A percentile compares a stretch with the other conserved stretches of the same genome.
phyloP scores from a whole-genome alignment of 176 grass and related monocot genomes.

The Carex pumila region DNA sequence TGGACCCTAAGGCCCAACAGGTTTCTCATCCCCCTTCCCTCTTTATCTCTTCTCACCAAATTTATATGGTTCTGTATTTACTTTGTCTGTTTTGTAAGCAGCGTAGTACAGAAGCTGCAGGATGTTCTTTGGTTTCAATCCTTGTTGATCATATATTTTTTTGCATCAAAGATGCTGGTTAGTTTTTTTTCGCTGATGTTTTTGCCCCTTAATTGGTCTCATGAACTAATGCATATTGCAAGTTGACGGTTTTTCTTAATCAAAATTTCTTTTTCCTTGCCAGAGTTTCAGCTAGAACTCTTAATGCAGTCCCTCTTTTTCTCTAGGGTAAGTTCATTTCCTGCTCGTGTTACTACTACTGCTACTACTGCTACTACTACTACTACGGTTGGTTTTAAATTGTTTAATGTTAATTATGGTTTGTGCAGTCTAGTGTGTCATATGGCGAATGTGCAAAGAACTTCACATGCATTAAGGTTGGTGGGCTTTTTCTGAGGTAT shows the following conservation, averaged over 20 bases:
- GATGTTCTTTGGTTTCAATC: conserved; percentile 94
- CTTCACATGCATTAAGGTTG: conserved; percentile 80
- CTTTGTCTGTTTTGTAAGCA: conserved; percentile 36
- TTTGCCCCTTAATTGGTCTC: background rate
- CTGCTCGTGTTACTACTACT: background rate
- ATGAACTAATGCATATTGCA: conserved; percentile 17
- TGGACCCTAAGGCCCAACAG: conserved; percentile 80
- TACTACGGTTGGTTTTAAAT: background rate
- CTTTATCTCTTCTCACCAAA: background rate
- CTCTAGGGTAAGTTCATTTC: conserved; percentile 59
- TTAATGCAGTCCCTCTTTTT: conserved; percentile 96
- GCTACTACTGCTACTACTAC: background rate
- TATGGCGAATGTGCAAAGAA: conserved; percentile 74
- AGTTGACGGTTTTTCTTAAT: conserved; percentile 17
- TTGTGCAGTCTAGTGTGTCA: conserved; percentile 74
- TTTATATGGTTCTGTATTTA: background rate
- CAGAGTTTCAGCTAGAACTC: conserved; percentile 99
- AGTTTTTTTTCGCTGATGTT: conserved; percentile 10
- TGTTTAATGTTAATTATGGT: conserved; percentile 6
- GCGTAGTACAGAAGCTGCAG: conserved; percentile 65
- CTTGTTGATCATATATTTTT: conserved; percentile 98
- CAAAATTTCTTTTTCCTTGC: conserved; percentile 20
- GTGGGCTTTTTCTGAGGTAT: conserved; percentile 93
- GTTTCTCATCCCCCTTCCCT: conserved; percentile 33
- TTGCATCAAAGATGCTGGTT: conserved; percentile 98